phyloP scores from a whole-genome alignment of 2,329 filamentous ascomycete genomes.

The Sphaerulina musiva region DNA sequence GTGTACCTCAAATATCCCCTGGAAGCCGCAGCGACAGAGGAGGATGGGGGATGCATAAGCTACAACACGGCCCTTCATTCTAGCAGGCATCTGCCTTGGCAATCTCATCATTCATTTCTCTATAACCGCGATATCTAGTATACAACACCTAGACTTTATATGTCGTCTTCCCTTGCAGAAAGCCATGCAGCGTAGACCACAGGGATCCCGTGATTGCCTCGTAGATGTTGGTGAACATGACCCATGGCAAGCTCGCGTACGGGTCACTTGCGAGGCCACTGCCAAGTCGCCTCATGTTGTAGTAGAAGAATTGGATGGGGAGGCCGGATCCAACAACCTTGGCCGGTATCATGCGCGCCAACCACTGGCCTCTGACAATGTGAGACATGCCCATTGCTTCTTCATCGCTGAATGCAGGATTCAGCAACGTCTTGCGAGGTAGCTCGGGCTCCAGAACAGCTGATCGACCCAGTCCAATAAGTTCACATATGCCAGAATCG shows the following conservation, averaged over 20 bases:
- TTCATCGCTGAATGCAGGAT: slow-evolving; percentile 27
- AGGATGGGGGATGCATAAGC: too few species aligned
- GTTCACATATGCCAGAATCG: slow-evolving; percentile 42
- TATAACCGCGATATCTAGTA: not conserved
- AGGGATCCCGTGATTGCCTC: not conserved
- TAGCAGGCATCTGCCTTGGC: too few species aligned
- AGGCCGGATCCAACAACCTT: slow-evolving; percentile 32
- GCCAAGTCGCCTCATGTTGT: slow-evolving; percentile 33
- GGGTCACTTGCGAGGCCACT: slow-evolving; percentile 29
- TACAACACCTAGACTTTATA: not conserved
- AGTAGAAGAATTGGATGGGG: slow-evolving; percentile 33
- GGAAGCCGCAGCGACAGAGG: too few species aligned
- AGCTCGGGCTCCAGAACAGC: slow-evolving; percentile 42
- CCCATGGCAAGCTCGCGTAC: slow-evolving; percentile 29
- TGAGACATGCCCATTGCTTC: slow-evolving; percentile 28
- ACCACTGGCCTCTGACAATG: slow-evolving; percentile 31
- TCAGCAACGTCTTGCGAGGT: slow-evolving; percentile 35
- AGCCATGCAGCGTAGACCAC: not conserved
- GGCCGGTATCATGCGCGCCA: slow-evolving; percentile 28
- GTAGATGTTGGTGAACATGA: slow-evolving; percentile 16
- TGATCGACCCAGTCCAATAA: slow-evolving; percentile 46
- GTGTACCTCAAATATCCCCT: too few species aligned
- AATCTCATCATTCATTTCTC: too few species aligned
- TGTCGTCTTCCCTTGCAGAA: not conserved
- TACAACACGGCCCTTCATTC: too few species aligned